These are phyloP conservation scores for Ceratocystis eucalypticola DNA, from an alignment of 2,329 filamentous ascomycete genomes.

Conservation along the genomic window DNA sequence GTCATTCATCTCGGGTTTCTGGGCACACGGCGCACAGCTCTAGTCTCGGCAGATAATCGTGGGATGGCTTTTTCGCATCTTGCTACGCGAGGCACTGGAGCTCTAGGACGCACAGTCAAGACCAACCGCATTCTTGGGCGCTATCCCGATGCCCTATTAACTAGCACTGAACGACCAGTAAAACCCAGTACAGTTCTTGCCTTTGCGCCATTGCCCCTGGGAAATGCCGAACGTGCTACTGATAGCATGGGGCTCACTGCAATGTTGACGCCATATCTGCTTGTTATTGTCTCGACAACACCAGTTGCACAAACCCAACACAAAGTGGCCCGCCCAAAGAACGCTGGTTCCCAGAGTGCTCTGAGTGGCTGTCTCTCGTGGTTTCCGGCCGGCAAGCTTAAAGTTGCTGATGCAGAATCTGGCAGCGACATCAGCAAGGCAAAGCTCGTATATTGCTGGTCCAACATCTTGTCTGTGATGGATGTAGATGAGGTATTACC, in stretches of 20 bases:
- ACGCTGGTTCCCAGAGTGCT: constrained; percentile 75
- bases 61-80: constrained; percentile 99
- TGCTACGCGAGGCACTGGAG: constrained; percentile 77
- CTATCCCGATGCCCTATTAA: constrained; percentile 61
- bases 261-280: constrained; percentile 84
- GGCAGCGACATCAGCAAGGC: constrained; percentile 60
- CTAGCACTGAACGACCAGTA: constrained; percentile 45
- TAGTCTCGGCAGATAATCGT: constrained; percentile 85
- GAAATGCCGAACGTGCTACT: constrained; percentile 82
- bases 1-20: constrained; percentile 90
- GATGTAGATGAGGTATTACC: constrained; percentile 65
- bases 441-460: constrained; percentile 97
- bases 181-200: constrained; percentile 93
- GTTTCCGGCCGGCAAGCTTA: constrained; percentile 92
- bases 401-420: constrained; percentile 53
- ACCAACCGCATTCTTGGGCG: constrained; percentile 81
- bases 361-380: constrained; percentile 91
- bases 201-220: constrained; percentile 77
- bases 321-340: constrained; percentile 81
- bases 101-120: constrained; percentile 73
- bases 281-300: constrained; percentile 95
- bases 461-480: constrained; percentile 85
- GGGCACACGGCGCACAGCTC: constrained; percentile 79
- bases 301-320: constrained; percentile 93
- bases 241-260: constrained; percentile 84